These are phyloP conservation scores for Pseudonectria foliicola DNA, from an alignment of 2,329 filamentous ascomycete genomes.

Conservation along the genomic window DNA sequence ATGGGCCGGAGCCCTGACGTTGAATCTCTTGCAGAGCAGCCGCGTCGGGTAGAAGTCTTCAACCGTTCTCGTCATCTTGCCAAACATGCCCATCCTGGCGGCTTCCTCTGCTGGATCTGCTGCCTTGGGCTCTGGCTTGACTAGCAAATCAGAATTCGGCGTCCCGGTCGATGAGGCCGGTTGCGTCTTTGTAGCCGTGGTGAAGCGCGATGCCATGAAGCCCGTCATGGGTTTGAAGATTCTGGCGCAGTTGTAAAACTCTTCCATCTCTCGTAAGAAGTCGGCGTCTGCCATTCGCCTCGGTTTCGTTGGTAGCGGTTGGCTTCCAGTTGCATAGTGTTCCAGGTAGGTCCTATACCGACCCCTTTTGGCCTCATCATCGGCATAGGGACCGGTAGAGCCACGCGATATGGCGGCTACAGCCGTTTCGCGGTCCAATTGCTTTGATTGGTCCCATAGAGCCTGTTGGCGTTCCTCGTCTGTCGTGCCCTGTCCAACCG, in stretches of 20 bases:
- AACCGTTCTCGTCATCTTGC: conserved; percentile 69
- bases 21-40: conserved; percentile 90
- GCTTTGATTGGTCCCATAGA: conserved; percentile 52
- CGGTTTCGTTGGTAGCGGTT: conserved; percentile 44
- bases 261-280: conserved; percentile 69
- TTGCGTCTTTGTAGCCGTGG: conserved; percentile 52
- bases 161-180: conserved; percentile 15
- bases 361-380: conserved; percentile 70
- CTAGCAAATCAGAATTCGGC: conserved; percentile 18
- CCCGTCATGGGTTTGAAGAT: conserved; percentile 91
- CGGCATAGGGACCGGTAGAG: conserved; percentile 66
- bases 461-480: conserved; percentile 56
- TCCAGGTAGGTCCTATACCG: conserved; percentile 81
- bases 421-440: conserved; percentile 59
- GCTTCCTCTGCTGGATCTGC: conserved; percentile 75
- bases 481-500: conserved; percentile 54
- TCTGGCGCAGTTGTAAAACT: conserved; percentile 60
- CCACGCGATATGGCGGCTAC: conserved; percentile 62
- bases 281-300: conserved; percentile 53
- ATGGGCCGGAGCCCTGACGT: conserved; percentile 69
- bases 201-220: conserved; percentile 90
- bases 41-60: conserved; percentile 72
- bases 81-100: conserved; percentile 88
- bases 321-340: conserved; percentile 47
- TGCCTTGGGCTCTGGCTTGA: conserved; percentile 26